Base-by-base conservation (phyloP, 345 rosid species). In the Moricandia arvensis region DNA sequence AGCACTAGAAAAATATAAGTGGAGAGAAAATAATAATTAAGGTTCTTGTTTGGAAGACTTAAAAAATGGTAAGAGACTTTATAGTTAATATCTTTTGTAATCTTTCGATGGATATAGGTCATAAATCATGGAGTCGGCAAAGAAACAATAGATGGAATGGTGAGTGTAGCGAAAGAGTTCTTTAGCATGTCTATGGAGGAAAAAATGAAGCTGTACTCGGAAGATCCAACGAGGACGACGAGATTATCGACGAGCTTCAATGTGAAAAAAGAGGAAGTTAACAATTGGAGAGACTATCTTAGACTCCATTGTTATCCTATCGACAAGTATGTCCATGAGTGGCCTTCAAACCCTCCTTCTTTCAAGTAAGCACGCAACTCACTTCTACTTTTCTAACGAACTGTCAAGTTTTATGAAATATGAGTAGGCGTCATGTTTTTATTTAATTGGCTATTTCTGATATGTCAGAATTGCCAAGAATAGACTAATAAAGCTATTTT, bases 231-330 rank as follows among this genome's bases (percentile, higher is more conserved):
- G 6, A 93, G 80, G 82, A 88, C 98, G 35, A 79, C 78, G 78
- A 88, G 97, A 77, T 80, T 93, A 47, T 91, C 98, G 0, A 89
- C 98, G 2, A 91, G 98, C 69, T 93, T 89, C 34, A 91, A 93
- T 76, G 82, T 93, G 17, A 91, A 82, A 0, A 93, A 88, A 69
- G 97, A 93, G 87, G 85, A 80, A 31, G 84, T 93, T 11, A 88
- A 89, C 43, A 91, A 88, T 73, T 93, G 98, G 98, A 86, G 98
- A 66, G 98, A 93, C 55, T 93, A 87, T 73, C 91, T 87, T 0
- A 84, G 98, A 58, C 89, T 89, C 72, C 90, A 89, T 80, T 93
- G 93, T 63, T 66, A 91, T 77, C 98, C 97, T 76, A 82, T 90
- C 9, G 57, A 86, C 13, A 84, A 86, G 69, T 93, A 89, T 67